A percentile compares a stretch with the other conserved stretches of the same genome.
Conservation (phyloP, 139 green algal species). For the Chlorella sp. region DNA sequence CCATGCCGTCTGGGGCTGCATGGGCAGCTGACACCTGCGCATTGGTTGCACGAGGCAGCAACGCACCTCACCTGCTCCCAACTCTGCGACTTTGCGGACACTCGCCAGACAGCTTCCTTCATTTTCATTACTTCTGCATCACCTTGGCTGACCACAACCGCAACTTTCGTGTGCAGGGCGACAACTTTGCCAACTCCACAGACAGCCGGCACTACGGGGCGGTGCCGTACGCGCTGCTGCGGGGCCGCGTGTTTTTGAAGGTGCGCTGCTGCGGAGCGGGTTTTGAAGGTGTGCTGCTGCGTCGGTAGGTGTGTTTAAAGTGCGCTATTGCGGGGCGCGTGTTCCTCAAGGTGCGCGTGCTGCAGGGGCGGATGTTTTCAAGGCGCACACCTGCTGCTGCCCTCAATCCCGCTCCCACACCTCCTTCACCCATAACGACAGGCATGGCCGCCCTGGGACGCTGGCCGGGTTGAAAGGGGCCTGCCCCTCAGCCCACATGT, state of each 20-base stretch:
- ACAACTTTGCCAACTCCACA: constrained; percentile 80
- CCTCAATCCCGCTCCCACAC: too few species aligned
- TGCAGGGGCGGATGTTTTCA: too few species aligned
- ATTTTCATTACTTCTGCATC: neutral
- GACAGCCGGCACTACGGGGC: constrained; percentile 83
- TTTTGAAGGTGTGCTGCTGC: too few species aligned
- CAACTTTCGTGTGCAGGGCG: constrained; percentile 42
- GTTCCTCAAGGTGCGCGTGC: constrained; percentile 49
- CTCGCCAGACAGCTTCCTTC: neutral
- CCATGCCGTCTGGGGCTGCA: too few species aligned
- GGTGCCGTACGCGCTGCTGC: constrained; percentile 72
- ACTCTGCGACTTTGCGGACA: neutral
- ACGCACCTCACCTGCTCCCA: neutral
- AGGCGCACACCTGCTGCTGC: neutral
- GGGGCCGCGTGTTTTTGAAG: constrained; percentile 65
- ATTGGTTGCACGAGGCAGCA: too few species aligned
- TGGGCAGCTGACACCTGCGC: too few species aligned
- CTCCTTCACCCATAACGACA: too few species aligned
- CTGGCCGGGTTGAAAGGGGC: neutral
- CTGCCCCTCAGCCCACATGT: too few species aligned
- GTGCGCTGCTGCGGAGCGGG: constrained; percentile 3
- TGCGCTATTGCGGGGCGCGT: constrained; percentile 72
- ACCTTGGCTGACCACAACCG: too few species aligned
- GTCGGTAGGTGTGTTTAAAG: too few species aligned
- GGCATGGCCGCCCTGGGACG: too few species aligned